A percentile compares a stretch with the other conserved stretches of the same genome.
phyloP scores from a whole-genome alignment of 352 stramenopile species.

The Peronospora belbahrii region DNA sequence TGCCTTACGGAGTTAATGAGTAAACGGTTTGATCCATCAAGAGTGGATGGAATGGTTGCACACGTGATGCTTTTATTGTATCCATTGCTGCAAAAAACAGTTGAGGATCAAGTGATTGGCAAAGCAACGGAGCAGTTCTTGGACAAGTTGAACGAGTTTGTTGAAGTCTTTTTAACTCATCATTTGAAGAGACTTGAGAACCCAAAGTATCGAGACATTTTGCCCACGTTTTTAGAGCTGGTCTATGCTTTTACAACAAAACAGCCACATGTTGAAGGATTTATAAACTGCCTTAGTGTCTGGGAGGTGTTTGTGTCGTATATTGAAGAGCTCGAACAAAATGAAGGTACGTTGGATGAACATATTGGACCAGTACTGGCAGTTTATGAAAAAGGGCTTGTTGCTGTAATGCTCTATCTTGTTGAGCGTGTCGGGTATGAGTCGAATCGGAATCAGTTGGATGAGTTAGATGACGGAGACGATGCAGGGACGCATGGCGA shows the following conservation, averaged over 20 bases:
- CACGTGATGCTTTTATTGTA: constrained; percentile 48
- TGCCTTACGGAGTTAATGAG: constrained; percentile 55
- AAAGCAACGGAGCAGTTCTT: constrained; percentile 51
- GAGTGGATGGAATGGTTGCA: constrained; percentile 41
- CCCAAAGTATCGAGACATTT: constrained; percentile 31
- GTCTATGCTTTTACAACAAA: constrained; percentile 58
- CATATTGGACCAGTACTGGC: constrained; percentile 37
- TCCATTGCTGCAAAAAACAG: constrained; percentile 51
- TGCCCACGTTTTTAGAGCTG: constrained; percentile 50
- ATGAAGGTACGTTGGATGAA: constrained; percentile 55
- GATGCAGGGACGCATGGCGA: constrained; percentile 24
- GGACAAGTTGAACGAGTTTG: constrained; percentile 70
- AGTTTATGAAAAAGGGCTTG: constrained; percentile 60
- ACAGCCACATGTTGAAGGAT: constrained; percentile 64
- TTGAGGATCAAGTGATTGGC: constrained; percentile 44
- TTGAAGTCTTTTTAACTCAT: constrained; percentile 65
- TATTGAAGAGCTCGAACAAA: constrained; percentile 69
- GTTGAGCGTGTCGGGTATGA: constrained; percentile 61
- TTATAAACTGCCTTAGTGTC: constrained; percentile 70
- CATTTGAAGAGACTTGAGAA: constrained; percentile 69
- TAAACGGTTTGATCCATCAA: constrained; percentile 44
- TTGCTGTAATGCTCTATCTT: constrained; percentile 72
- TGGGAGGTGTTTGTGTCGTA: constrained; percentile 82
- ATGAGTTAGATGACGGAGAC: constrained; percentile 49
- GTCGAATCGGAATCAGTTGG: constrained; percentile 54